Evolutionary conservation across 768 basidiomycete genomes (phyloP).

Genomic region (Suillus luteus): DNA sequence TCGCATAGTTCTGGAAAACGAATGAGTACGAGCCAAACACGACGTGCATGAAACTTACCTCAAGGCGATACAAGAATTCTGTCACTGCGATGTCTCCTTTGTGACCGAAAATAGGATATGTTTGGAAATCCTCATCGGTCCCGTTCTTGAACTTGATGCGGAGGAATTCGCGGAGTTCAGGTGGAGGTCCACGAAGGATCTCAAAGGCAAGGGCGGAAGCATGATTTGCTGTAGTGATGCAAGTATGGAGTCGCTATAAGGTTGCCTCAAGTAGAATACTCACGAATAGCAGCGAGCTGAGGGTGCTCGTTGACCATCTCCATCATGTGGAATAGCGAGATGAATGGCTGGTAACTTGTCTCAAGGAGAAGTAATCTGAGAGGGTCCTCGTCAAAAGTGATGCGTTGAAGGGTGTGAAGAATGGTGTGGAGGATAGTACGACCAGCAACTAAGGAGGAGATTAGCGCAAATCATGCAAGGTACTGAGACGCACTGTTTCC

Average conservation of each 20-base stretch:
- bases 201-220: constrained; percentile 75
- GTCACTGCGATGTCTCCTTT: constrained; percentile 73
- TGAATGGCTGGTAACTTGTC: constrained; percentile 86
- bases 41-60: constrained; percentile 46
- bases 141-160: constrained; percentile 85
- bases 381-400: constrained; percentile 76
- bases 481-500: constrained; percentile 65
- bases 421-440: constrained; percentile 75
- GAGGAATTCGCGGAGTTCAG: constrained; percentile 76
- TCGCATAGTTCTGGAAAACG: constrained; percentile 36
- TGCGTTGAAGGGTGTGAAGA: constrained; percentile 68
- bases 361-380: constrained; percentile 76
- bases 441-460: constrained; percentile 62
- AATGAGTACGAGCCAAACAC: constrained; percentile 5
- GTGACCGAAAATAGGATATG: constrained; percentile 71
- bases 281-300: constrained; percentile 63
- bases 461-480: not conserved
- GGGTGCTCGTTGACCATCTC: constrained; percentile 54
- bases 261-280: constrained; percentile 30
- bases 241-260: not conserved
- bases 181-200: constrained; percentile 71
- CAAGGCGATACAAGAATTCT: constrained; percentile 78
- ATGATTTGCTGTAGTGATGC: constrained; percentile 55
- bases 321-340: constrained; percentile 80
- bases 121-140: constrained; percentile 58